Conservation (phyloP, 2,329 filamentous ascomycete genomes). For the Saccharata proteae region DNA sequence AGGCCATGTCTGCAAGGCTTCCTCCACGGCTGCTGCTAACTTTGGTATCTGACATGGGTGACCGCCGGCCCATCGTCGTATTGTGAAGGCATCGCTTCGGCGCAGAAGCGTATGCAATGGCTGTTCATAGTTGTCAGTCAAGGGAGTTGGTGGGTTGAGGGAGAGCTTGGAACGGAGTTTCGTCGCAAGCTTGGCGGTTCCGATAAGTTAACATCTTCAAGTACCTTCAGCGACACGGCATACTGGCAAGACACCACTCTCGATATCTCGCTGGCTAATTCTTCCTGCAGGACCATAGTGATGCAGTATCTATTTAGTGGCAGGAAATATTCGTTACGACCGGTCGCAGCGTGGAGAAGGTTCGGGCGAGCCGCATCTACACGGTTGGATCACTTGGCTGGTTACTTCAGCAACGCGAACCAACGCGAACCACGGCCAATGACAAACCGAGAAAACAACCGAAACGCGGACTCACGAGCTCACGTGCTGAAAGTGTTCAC, state of each 20-base stretch:
- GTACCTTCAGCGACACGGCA: conserved; percentile 39
- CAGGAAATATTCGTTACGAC: not conserved
- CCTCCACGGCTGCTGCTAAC: conserved; percentile 29
- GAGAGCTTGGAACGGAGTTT: not conserved
- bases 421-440: too few relatives aligned
- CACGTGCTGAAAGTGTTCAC: not conserved
- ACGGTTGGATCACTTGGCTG: too few relatives aligned
- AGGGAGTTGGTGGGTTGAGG: not conserved
- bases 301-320: not conserved
- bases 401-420: too few relatives aligned
- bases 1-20: conserved; percentile 39
- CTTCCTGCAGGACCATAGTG: conserved; percentile 8
- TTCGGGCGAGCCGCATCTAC: not conserved
- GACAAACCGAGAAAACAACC: not conserved
- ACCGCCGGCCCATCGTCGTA: conserved; percentile 33
- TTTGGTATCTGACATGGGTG: conserved; percentile 31
- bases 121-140: conserved; percentile 12
- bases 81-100: conserved; percentile 19
- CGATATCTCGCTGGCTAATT: conserved; percentile 30
- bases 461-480: not conserved
- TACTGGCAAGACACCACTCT: conserved; percentile 37
- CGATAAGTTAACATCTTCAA: conserved; percentile 7
- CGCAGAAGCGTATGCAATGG: conserved; percentile 24
- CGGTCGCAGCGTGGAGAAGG: not conserved
- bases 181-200: not conserved